Evolutionary conservation across 148 eudicot species (phyloP), one percentile per base, ranked within the genome.

Genomic region (Nepenthes gracilis): DNA sequence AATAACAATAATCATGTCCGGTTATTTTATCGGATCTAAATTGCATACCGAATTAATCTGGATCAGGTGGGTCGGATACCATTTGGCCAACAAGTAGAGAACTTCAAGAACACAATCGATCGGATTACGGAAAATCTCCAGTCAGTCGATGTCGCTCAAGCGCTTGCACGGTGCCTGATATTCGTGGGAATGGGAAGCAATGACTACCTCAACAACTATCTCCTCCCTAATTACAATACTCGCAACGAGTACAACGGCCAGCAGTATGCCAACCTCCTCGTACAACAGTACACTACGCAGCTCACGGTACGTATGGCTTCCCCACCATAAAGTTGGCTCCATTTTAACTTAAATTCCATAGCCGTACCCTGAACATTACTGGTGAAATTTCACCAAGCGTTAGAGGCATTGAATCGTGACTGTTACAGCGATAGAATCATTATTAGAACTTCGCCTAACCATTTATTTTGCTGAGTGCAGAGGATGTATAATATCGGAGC

Each of bases 131-230:
- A 57, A 51, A 78, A 45, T 6, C 62, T 78, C 1, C 94, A 88
- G 2, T 85, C 81, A 6, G 74, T 66, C 6, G 82, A 71, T 36
- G 69, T 82, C n/a, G 79, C 81, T 6, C 69, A 75, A 47, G 64
- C 83, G 2, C 52, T 92, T 2, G 61, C 82, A 6, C 61, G 72
- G 2, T 81, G 86, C 78, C 64, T 92, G 53, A 83, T 80, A 67
- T 92, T 92, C 51, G 83, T 92, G 0, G 97, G 97, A 12, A 83
- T 92, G 97, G 97, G 97, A 1, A 92, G 97, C 81, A 92, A 92
- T 51, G 97, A 92, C 77, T 92, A 92, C 74, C 80, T 92, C 2
- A 92, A 92, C 85, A 92, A 92, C 62, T 92, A 92, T 64, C 88
- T 92, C 33, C 85, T 92, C 90, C 97, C 97, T 1, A 92, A 92